Evolutionary conservation across 129 eudicot genomes (phyloP).

Genomic region (Oenanthe sinensis): DNA sequence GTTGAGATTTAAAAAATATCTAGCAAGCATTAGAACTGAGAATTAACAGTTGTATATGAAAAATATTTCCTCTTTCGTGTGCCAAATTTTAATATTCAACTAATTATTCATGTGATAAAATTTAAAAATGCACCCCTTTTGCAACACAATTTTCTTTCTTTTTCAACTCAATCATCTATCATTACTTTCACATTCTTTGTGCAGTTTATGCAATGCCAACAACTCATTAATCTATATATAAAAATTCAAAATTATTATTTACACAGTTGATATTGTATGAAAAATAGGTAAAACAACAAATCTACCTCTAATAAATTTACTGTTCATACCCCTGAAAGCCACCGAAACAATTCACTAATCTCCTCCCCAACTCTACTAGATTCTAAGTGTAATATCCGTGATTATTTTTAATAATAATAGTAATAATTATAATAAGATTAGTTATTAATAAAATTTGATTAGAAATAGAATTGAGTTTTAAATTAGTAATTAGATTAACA

Average conservation of each 20-base stretch:
- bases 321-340: constrained; percentile 83
- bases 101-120: not conserved
- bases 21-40: not conserved
- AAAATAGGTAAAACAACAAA: constrained; percentile 15
- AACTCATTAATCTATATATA: not conserved
- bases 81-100: not conserved
- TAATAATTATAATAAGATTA: too few relatives aligned
- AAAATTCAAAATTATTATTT: not conserved
- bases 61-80: not conserved
- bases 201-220: not conserved
- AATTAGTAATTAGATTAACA: too few relatives aligned
- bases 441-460: too few relatives aligned
- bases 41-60: not conserved
- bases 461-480: too few relatives aligned
- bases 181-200: constrained; percentile 2
- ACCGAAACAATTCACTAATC: constrained; percentile 86
- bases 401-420: too few relatives aligned
- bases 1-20: not conserved
- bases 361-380: constrained; percentile 70
- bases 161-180: not conserved
- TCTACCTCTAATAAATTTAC: constrained; percentile 42
- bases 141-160: not conserved
- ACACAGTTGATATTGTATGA: not conserved
- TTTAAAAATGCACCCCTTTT: not conserved
- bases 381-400: too few relatives aligned